Evolutionary conservation across 495 filamentous ascomycete genomes (phyloP).

Genomic region (Hyaloscypha hepaticicola): DNA sequence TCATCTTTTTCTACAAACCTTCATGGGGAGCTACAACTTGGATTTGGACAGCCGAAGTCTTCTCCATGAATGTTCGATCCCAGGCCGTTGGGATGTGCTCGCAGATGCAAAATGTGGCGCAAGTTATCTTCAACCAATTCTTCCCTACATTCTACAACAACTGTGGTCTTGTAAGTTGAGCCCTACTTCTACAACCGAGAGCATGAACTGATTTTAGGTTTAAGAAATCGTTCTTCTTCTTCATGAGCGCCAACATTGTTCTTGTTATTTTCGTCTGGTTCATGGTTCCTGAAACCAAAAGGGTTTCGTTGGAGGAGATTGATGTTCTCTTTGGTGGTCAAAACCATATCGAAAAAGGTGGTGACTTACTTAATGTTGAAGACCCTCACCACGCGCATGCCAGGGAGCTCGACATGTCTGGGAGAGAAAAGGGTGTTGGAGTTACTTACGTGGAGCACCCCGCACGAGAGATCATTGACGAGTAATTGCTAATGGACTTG

Average conservation of each 20-base stretch:
- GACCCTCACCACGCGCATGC: conserved; percentile 11
- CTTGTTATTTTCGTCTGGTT: conserved; percentile 72
- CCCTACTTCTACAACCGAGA: conserved; percentile 47
- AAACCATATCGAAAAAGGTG: conserved; percentile 26
- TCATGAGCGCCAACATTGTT: conserved; percentile 64
- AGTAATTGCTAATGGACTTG: no score
- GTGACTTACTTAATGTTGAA: conserved; percentile 12
- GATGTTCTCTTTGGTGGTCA: conserved; percentile 67
- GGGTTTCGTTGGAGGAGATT: conserved; percentile 55
- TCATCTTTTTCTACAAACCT: conserved; percentile 69
- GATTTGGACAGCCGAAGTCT: conserved; percentile 67
- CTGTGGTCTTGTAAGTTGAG: conserved; percentile 49
- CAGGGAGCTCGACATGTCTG: background rate
- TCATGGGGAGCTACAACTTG: conserved; percentile 66
- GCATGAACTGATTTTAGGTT: background rate
- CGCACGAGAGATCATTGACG: background rate
- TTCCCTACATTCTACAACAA: conserved; percentile 64
- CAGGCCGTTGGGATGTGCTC: conserved; percentile 69
- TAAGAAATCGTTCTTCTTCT: conserved; percentile 45
- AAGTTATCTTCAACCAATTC: conserved; percentile 63
- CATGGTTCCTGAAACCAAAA: conserved; percentile 72
- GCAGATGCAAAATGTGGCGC: conserved; percentile 65
- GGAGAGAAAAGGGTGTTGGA: background rate
- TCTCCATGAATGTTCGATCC: conserved; percentile 65
- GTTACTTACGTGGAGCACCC: background rate